phyloP scores from a whole-genome alignment of 306 rosid genomes.

The Prunus davidiana region DNA sequence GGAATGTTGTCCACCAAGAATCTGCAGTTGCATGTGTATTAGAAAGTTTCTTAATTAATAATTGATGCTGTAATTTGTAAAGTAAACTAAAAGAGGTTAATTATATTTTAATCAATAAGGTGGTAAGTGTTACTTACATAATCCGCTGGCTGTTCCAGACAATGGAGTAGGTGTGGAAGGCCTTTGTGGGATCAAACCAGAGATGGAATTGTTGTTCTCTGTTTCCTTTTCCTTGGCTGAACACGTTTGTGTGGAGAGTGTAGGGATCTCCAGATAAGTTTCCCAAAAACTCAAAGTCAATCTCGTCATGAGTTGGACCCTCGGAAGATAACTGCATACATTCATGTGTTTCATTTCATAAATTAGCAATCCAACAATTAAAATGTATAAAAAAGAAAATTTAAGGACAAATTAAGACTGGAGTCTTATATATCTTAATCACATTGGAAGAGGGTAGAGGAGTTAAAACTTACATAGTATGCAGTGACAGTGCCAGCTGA shows the following conservation, averaged over 20 bases:
- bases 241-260: slow-evolving; percentile 41
- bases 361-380: no score
- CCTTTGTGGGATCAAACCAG: slow-evolving; percentile 49
- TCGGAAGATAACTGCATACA: slow-evolving; percentile 66
- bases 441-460: no score
- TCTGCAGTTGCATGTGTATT: slow-evolving; percentile 12
- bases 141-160: slow-evolving; percentile 38
- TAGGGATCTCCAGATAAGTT: slow-evolving; percentile 41
- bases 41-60: no score
- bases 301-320: slow-evolving; percentile 47
- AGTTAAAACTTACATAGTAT: slow-evolving; percentile 50
- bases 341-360: not conserved
- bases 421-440: no score
- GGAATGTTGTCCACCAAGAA: slow-evolving; percentile 43
- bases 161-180: slow-evolving; percentile 43
- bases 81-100: not conserved
- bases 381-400: no score
- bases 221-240: slow-evolving; percentile 34
- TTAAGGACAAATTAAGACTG: no score
- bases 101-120: no score
- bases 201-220: slow-evolving; percentile 43
- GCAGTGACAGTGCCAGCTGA: slow-evolving; percentile 91
- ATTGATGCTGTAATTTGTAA: slow-evolving; percentile 18
- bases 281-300: slow-evolving; percentile 52
- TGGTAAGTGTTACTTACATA: slow-evolving; percentile 19